These are phyloP conservation scores for Chiua virens DNA, from an alignment of 768 basidiomycete species.

Conservation along the genomic window DNA sequence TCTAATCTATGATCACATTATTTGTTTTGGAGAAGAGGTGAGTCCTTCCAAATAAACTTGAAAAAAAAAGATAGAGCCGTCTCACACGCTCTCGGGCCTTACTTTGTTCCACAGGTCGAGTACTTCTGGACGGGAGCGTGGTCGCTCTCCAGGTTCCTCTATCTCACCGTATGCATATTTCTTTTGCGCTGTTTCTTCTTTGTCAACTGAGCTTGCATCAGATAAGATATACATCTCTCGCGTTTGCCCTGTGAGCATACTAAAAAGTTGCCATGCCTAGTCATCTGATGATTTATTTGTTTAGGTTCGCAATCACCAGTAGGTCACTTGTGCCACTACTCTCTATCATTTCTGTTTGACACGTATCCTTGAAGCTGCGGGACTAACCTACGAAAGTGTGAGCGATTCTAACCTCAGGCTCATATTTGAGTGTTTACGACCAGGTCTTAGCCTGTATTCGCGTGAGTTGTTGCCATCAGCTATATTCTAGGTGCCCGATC, in stretches of 20 bases:
- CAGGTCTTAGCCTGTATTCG: too few species aligned
- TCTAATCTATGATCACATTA: slow-evolving; percentile 4
- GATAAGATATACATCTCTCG: slow-evolving; percentile 7
- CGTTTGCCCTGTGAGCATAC: not conserved
- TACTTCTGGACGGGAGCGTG: slow-evolving; percentile 3
- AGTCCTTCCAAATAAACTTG: not conserved
- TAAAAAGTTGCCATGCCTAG: not conserved
- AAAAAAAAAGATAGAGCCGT: not conserved
- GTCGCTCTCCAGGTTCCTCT: slow-evolving; percentile 8
- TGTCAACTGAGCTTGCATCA: not conserved
- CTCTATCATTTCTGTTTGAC: not conserved
- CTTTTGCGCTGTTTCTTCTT: not conserved
- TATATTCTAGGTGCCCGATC: too few species aligned
- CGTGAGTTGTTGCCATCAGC: too few species aligned
- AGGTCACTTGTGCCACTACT: not conserved
- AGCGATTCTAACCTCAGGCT: not conserved
- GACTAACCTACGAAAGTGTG: not conserved
- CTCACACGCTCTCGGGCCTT: not conserved
- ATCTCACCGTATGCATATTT: not conserved
- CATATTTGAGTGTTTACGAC: not conserved
- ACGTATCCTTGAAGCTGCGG: not conserved
- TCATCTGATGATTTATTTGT: not conserved
- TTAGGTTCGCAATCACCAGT: not conserved
- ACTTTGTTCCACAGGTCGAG: not conserved
- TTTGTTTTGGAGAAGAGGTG: slow-evolving; percentile 6